Base-by-base conservation (phyloP, 164 flowering plant genomes). In the Umbellularia californica region DNA sequence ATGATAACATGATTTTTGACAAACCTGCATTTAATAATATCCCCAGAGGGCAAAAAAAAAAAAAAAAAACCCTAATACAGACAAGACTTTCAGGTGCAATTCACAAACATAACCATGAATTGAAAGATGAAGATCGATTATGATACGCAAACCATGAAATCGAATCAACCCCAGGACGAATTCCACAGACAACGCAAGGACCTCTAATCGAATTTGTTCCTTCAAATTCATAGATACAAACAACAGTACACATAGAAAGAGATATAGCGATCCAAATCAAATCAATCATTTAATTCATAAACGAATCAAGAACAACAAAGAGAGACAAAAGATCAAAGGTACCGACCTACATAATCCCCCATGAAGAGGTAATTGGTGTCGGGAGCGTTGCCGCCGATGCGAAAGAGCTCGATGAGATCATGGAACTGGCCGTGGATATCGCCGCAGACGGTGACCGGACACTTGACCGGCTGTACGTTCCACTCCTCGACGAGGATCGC, bases 381-480 rank as follows among this genome's bases (percentile, higher is more conserved):
- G 5, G 86, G 86, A 69, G 82, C 76, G 2, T 80, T 80, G 23
- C 86, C 84, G n/a, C 86, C 86, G 68, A 84, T 84, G 35, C 83
- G 80, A 71, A 84, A 84, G 72, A 84, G 73, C 83, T 84, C 87
- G 70, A 84, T 79, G 50, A 84, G 83, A 80, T 84, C 87, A 35
- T 82, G 81, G 71, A 84, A 84, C 76, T 84, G 87, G 3, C 87
- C 87, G 20, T 84, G 87, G 14, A 84, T 84, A 70, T 84, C 87
- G 6, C 87, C 87, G 58, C 87, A 84, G n/a, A 84, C 87, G 9
- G 87, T 84, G 50, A 84, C 87, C 24, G 87, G 87, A 58, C 85
- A 84, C 74, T 84, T 82, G 22, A 84, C 87, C 55, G 87, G 82
- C 70, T 84, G 87, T 13, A 82, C 87, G 66, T 84, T 84, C 84